A percentile compares a stretch with the other conserved stretches of the same genome.
These are phyloP conservation scores for Candida glaebosa DNA, from an alignment of 805 yeast species.

Conservation along the genomic window DNA sequence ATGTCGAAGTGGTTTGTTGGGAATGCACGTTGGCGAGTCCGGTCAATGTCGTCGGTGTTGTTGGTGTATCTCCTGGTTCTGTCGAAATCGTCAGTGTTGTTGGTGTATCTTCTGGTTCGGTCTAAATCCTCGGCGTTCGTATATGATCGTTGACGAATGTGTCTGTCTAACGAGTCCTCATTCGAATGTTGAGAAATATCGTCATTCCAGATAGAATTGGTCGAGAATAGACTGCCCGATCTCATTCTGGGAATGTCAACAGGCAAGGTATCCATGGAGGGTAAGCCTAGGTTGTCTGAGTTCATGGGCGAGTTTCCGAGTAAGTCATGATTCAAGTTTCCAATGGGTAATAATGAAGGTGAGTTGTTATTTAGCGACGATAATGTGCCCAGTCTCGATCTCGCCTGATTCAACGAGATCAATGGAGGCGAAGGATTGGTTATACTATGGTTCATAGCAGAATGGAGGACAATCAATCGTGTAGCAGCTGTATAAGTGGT, in stretches of 20 bases:
- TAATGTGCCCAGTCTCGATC: constrained; percentile 77
- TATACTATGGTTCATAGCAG: constrained; percentile 2
- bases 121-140: neutral
- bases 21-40: neutral
- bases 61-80: neutral
- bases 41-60: neutral
- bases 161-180: neutral
- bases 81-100: neutral
- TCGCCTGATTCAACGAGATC: constrained; percentile 15
- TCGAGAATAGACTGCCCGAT: constrained; percentile 52
- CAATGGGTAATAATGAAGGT: neutral
- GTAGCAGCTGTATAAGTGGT: neutral
- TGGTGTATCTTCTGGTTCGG: neutral
- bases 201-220: constrained; percentile 59
- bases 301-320: constrained; percentile 14
- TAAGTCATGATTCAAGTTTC: neutral
- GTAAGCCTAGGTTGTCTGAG: constrained; percentile 5
- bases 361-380: constrained; percentile 53
- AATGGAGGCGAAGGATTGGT: constrained; percentile 3
- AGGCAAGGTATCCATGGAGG: constrained; percentile 11
- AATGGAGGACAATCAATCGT: neutral
- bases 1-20: neutral
- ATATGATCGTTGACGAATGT: neutral
- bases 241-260: constrained; percentile 41
- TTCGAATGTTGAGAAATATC: constrained; percentile 16